A percentile compares a stretch with the other conserved stretches of the same genome.
Evolutionary conservation across 2,329 filamentous ascomycete species (phyloP).

Genomic region (Pseudocercospora cruenta): DNA sequence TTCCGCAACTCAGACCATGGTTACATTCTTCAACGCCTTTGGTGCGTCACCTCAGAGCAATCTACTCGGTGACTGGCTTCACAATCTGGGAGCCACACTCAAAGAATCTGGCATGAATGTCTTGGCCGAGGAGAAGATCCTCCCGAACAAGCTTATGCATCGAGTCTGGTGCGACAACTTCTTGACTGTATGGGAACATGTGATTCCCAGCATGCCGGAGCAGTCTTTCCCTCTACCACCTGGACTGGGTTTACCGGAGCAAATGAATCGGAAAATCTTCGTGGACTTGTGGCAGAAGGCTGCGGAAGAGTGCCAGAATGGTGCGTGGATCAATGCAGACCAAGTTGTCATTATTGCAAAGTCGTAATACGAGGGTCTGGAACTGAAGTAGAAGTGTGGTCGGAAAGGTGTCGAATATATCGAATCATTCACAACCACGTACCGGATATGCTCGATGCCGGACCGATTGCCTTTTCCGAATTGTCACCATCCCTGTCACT

Average conservation of each 20-base stretch:
- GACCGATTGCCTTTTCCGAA: neutral
- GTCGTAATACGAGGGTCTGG: neutral
- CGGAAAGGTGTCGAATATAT: neutral
- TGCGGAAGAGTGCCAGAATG: neutral
- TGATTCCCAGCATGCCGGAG: neutral
- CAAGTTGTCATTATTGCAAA: neutral
- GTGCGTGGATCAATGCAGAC: neutral
- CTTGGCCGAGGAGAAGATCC: neutral
- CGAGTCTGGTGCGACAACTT: slow-evolving; percentile 7
- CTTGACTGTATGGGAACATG: neutral
- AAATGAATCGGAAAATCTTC: neutral
- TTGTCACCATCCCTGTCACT: neutral
- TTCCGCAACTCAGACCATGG: neutral
- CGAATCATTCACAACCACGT: neutral
- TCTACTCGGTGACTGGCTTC: neutral
- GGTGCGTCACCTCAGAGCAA: neutral
- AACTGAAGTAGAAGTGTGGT: neutral
- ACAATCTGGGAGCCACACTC: neutral
- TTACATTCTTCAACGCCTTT: neutral
- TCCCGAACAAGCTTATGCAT: neutral
- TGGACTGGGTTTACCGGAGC: neutral
- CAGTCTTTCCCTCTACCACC: neutral
- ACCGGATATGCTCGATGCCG: no score
- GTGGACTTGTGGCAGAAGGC: neutral
- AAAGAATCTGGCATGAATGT: neutral